These are phyloP conservation scores for Eimeria sp. DNA, from an alignment of 169 alveolate genomes.

Conservation along the genomic window DNA sequence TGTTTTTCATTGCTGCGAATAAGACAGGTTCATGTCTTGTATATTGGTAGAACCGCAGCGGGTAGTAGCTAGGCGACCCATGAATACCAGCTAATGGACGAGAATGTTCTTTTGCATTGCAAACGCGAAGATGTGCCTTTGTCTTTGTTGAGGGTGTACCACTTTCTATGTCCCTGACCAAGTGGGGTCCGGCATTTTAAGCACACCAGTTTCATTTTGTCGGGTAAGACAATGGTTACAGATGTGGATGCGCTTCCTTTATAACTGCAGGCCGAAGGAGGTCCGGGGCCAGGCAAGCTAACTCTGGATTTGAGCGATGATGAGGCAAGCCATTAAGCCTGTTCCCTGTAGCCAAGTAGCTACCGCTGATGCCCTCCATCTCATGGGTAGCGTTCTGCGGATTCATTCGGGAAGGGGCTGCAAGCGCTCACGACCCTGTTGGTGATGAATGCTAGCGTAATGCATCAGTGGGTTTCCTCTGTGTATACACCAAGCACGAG, in stretches of 20 bases:
- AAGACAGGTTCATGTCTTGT: not conserved
- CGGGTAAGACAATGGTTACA: not conserved
- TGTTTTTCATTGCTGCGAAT: not conserved
- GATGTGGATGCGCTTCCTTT: not conserved
- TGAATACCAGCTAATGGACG: no score
- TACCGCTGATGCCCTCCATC: not conserved
- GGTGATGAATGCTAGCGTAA: not conserved
- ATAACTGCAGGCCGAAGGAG: not conserved
- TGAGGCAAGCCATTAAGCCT: not conserved
- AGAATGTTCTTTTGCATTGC: no score
- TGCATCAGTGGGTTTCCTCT: not conserved
- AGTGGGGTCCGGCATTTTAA: not conserved
- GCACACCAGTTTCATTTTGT: not conserved
- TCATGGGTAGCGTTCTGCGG: not conserved
- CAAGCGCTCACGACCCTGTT: not conserved
- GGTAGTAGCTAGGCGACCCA: no score
- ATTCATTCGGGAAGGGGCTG: not conserved
- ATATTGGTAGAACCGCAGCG: not conserved
- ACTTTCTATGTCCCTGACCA: not conserved
- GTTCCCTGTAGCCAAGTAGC: not conserved
- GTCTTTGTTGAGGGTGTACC: not conserved
- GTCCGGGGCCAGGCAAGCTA: not conserved
- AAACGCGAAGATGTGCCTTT: not conserved
- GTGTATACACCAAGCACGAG: not conserved
- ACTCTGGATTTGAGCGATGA: not conserved